phyloP scores from a whole-genome alignment of 2,329 filamentous ascomycete species.

The Fusarium illudens region DNA sequence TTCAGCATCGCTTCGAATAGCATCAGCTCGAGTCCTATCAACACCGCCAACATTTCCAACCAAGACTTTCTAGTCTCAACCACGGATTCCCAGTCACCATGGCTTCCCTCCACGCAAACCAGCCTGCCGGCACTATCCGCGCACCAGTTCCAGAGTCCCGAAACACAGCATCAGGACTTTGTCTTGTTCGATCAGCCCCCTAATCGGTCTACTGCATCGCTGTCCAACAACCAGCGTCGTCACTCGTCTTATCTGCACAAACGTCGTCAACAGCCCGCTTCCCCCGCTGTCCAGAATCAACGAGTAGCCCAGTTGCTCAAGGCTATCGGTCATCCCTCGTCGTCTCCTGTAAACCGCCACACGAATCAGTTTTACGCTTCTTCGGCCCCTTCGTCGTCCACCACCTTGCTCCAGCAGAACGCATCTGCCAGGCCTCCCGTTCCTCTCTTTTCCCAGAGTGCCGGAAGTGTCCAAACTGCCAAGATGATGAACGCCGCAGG shows the following conservation, averaged over 20 bases:
- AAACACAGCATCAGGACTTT: constrained; percentile 73
- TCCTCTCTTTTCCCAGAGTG: constrained; percentile 73
- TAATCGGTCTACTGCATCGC: constrained; percentile 51
- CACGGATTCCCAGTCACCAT: constrained; percentile 84
- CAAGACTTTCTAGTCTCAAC: constrained; percentile 79
- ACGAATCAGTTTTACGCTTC: constrained; percentile 71
- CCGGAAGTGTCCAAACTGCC: constrained; percentile 58
- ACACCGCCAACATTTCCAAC: constrained; percentile 67
- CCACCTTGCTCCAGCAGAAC: constrained; percentile 64
- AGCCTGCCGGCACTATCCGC: constrained; percentile 70
- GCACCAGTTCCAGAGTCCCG: constrained; percentile 63
- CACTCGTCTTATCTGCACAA: constrained; percentile 57
- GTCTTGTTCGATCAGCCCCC: constrained; percentile 73
- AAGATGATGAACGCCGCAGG: constrained; percentile 57
- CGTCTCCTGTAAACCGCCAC: constrained; percentile 66
- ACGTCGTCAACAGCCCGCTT: constrained; percentile 52
- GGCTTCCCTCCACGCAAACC: constrained; percentile 75
- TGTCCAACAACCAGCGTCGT: constrained; percentile 53
- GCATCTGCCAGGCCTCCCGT: constrained; percentile 71
- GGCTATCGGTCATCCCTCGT: constrained; percentile 63
- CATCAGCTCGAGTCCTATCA: constrained; percentile 66
- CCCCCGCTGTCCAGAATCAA: constrained; percentile 61
- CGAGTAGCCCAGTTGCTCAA: constrained; percentile 68
- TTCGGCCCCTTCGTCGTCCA: constrained; percentile 68
- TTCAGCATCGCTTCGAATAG: constrained; percentile 66